phyloP scores from a whole-genome alignment of 768 basidiomycete genomes.

The Serendipita indica region DNA sequence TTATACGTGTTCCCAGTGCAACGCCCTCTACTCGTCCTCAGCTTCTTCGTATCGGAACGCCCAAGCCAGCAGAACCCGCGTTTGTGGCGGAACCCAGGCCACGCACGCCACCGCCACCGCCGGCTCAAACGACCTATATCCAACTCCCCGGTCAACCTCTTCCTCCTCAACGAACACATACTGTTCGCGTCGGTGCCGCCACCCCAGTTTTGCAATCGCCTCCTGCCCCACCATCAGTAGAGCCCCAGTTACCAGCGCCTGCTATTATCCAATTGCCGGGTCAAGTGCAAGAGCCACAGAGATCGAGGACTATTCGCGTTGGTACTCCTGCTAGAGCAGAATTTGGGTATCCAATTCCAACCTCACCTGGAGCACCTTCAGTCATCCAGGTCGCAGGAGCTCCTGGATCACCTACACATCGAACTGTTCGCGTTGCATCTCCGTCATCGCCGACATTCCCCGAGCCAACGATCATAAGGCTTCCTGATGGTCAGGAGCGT shows the following conservation, averaged over 20 bases:
- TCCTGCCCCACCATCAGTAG: background rate
- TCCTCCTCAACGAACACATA: background rate
- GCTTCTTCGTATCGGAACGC: background rate
- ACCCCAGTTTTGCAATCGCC: background rate
- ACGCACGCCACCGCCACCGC: background rate
- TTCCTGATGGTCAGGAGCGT: too few relatives aligned
- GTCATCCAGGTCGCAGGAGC: background rate
- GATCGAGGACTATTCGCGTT: background rate
- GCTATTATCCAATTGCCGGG: background rate
- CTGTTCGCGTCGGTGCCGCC: background rate
- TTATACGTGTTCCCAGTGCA: conserved; percentile 1
- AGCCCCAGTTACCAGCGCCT: background rate
- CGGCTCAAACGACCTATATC: background rate
- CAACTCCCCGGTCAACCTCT: background rate
- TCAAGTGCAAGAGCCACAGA: background rate
- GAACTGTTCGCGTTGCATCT: too few relatives aligned
- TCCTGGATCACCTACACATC: background rate
- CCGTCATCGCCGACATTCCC: too few relatives aligned
- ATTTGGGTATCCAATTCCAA: background rate
- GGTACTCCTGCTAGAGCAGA: background rate
- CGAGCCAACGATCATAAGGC: too few relatives aligned
- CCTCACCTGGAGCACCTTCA: background rate
- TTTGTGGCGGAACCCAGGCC: background rate
- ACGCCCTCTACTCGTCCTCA: background rate
- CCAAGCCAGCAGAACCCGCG: background rate